phyloP scores from a whole-genome alignment of 306 rosid genomes.

The Prunus fruticosa region DNA sequence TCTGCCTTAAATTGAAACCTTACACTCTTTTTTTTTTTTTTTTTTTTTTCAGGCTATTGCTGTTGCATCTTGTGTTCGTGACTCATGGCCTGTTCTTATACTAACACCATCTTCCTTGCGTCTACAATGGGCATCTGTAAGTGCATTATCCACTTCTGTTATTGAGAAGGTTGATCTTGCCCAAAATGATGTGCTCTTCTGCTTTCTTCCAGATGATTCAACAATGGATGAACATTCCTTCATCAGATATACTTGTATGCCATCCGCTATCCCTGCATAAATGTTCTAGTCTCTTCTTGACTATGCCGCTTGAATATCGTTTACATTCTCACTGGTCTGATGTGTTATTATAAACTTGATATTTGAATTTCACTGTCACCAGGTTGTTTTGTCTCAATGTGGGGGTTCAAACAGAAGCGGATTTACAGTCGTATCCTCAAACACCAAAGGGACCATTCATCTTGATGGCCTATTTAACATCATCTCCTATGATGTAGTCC shows the following conservation, averaged over 20 bases:
- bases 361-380: slow-evolving; percentile 3
- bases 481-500: slow-evolving; percentile 85
- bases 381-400: slow-evolving; percentile 86
- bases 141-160: slow-evolving; percentile 30
- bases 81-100: slow-evolving; percentile 94
- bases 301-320: neutral
- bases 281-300: neutral
- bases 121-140: slow-evolving; percentile 93
- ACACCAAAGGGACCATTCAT: slow-evolving; percentile 49
- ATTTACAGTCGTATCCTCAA: slow-evolving; percentile 68
- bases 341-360: slow-evolving; percentile 4
- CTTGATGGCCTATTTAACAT: slow-evolving; percentile 90
- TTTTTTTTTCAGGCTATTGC: slow-evolving; percentile 77
- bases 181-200: slow-evolving; percentile 22
- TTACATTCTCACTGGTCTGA: slow-evolving; percentile 9
- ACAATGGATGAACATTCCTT: slow-evolving; percentile 85
- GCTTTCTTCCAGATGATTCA: slow-evolving; percentile 76
- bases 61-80: slow-evolving; percentile 78
- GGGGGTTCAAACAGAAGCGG: slow-evolving; percentile 86
- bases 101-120: slow-evolving; percentile 88
- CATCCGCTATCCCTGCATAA: slow-evolving; percentile 18
- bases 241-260: slow-evolving; percentile 85
- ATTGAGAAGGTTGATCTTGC: slow-evolving; percentile 12
- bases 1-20: neutral
- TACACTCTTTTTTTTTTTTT: too few species aligned